These are phyloP conservation scores for Colletotrichum aenigma DNA, from an alignment of 2,329 filamentous ascomycete genomes.

Conservation along the genomic window DNA sequence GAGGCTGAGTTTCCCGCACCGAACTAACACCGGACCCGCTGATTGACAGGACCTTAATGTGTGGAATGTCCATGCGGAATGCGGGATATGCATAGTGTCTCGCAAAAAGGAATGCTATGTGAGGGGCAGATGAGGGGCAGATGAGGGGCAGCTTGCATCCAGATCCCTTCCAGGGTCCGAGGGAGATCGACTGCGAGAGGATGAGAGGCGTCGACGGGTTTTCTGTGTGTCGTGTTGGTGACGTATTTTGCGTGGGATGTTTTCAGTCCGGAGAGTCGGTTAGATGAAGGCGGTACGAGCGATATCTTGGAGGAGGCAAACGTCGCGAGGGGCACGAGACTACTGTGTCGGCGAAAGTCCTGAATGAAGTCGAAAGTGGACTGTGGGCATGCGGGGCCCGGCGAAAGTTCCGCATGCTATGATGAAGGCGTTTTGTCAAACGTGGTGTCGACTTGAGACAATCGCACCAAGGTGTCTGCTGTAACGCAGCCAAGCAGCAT, in stretches of 20 bases:
- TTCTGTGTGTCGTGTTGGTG: slow-evolving; percentile 3
- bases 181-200: not conserved
- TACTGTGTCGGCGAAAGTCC: not conserved
- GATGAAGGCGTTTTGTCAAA: slow-evolving; percentile 10
- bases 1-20: not conserved
- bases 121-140: not conserved
- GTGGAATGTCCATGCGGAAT: slow-evolving; percentile 12
- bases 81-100: slow-evolving; percentile 1
- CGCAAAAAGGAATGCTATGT: not conserved
- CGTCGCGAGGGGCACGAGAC: slow-evolving; percentile 7
- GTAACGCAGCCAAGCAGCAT: not conserved
- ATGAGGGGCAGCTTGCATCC: not conserved
- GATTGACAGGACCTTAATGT: slow-evolving; percentile 13
- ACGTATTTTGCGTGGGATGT: slow-evolving; percentile 8
- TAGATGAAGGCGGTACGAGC: not conserved
- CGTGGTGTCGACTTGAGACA: not conserved
- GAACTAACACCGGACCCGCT: slow-evolving; percentile 1
- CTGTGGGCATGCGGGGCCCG: not conserved
- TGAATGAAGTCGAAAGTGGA: not conserved
- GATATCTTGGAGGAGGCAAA: not conserved
- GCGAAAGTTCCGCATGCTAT: slow-evolving; percentile 6
- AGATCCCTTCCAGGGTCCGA: not conserved
- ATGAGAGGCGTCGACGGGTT: not conserved
- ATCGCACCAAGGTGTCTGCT: not conserved
- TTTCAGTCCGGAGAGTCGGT: not conserved